These are phyloP conservation scores for Alloascoidea africana DNA, from an alignment of 805 yeast genomes.

Conservation along the genomic window DNA sequence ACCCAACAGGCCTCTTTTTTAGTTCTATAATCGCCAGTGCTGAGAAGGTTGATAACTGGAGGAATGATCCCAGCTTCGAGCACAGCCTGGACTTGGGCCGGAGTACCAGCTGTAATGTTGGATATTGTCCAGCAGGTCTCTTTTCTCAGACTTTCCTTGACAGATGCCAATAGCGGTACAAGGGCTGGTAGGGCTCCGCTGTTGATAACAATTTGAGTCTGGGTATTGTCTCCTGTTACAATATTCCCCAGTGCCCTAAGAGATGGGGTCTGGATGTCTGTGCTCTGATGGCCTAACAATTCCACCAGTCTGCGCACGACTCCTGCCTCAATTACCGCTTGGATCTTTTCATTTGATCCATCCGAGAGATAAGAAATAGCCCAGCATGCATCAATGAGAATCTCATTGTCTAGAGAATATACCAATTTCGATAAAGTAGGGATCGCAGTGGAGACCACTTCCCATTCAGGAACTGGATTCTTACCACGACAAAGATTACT, in stretches of 20 bases:
- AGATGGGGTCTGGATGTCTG: constrained; percentile 91
- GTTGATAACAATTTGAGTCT: constrained; percentile 90
- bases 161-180: constrained; percentile 61
- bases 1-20: constrained; percentile 99
- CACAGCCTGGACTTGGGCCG: constrained; percentile 92
- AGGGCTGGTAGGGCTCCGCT: constrained; percentile 83
- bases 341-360: constrained; percentile 86
- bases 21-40: constrained; percentile 84
- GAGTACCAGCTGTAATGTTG: constrained; percentile 93
- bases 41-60: constrained; percentile 65
- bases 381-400: constrained; percentile 97
- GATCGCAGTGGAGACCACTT: constrained; percentile 66
- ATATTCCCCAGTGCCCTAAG: constrained; percentile 95
- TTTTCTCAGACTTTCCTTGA: constrained; percentile 85
- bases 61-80: constrained; percentile 91
- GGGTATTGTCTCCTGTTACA: constrained; percentile 92
- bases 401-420: constrained; percentile 83
- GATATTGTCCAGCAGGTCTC: constrained; percentile 99
- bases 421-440: constrained; percentile 88
- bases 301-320: constrained; percentile 92
- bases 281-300: constrained; percentile 68
- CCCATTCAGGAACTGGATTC: constrained; percentile 94
- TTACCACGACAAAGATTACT: constrained; percentile 95
- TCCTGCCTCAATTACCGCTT: constrained; percentile 92
- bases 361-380: constrained; percentile 91